A percentile compares a stretch with the other conserved stretches of the same genome.
phyloP scores from a whole-genome alignment of 345 rosid genomes.

The Salix suchowensis region DNA sequence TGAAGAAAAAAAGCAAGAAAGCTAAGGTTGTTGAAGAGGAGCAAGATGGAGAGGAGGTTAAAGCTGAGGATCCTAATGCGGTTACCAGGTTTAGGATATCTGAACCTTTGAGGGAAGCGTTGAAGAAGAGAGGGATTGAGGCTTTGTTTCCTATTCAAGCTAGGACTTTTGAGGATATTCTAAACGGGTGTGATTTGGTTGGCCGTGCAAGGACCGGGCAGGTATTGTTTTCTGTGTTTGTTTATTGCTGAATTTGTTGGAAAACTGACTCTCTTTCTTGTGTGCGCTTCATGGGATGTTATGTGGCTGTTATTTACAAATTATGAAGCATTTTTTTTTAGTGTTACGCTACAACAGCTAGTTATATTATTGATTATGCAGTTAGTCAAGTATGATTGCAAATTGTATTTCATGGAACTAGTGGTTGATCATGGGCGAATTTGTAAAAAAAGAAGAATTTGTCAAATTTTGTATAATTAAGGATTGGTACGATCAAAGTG shows the following conservation, averaged over 20 bases:
- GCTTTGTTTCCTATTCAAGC: slow-evolving; percentile 90
- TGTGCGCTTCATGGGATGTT: neutral
- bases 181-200: slow-evolving; percentile 78
- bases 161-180: slow-evolving; percentile 62
- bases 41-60: slow-evolving; percentile 37
- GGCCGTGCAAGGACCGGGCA: slow-evolving; percentile 98
- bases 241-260: neutral
- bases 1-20: slow-evolving; percentile 48
- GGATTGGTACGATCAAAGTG: neutral
- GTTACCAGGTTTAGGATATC: slow-evolving; percentile 71
- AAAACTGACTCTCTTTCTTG: neutral
- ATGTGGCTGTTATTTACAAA: neutral
- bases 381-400: neutral
- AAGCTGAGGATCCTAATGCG: slow-evolving; percentile 59
- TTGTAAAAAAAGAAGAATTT: neutral
- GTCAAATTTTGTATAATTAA: neutral
- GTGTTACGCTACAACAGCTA: no score
- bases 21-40: slow-evolving; percentile 26
- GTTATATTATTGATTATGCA: neutral
- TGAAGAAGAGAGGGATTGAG: slow-evolving; percentile 73
- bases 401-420: neutral
- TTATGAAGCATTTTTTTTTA: neutral
- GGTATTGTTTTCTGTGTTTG: slow-evolving; percentile 29
- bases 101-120: slow-evolving; percentile 49
- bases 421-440: neutral